Evolutionary conservation across 192 early-diverging fungal species (phyloP).

Genomic region (Linnemannia schmuckeri): DNA sequence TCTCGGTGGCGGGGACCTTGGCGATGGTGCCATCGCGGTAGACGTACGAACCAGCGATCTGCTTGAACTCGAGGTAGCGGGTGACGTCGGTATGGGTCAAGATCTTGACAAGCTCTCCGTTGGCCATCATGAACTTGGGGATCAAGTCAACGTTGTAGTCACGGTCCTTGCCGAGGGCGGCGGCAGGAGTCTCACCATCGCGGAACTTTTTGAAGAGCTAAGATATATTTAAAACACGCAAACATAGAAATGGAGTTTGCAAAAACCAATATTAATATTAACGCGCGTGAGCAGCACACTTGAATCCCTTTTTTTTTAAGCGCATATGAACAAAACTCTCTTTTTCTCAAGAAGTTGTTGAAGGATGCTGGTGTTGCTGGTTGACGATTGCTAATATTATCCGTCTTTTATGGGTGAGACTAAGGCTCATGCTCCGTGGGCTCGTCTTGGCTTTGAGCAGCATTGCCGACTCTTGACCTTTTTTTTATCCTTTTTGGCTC

Average conservation of each 20-base stretch:
- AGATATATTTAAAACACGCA: slow-evolving; percentile 7
- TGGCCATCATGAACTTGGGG: slow-evolving; percentile 99
- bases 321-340: background rate
- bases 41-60: slow-evolving; percentile 94
- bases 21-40: slow-evolving; percentile 90
- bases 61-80: slow-evolving; percentile 97
- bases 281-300: slow-evolving; percentile 35
- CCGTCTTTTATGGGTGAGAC: slow-evolving; percentile 13
- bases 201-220: slow-evolving; percentile 84
- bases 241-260: background rate
- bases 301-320: background rate
- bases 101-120: slow-evolving; percentile 97
- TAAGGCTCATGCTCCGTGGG: slow-evolving; percentile 13
- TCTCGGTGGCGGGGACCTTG: slow-evolving; percentile 94
- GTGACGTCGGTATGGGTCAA: slow-evolving; percentile 98
- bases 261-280: slow-evolving; percentile 6
- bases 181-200: slow-evolving; percentile 61
- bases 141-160: slow-evolving; percentile 99
- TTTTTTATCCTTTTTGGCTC: background rate
- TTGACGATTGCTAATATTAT: slow-evolving; percentile 22
- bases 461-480: background rate
- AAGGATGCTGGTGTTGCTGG: background rate
- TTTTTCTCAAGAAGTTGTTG: background rate
- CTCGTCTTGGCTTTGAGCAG: slow-evolving; percentile 15
- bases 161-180: slow-evolving; percentile 75